Conservation (phyloP, 2,329 filamentous ascomycete genomes). For the Parascedosporium putredinis region DNA sequence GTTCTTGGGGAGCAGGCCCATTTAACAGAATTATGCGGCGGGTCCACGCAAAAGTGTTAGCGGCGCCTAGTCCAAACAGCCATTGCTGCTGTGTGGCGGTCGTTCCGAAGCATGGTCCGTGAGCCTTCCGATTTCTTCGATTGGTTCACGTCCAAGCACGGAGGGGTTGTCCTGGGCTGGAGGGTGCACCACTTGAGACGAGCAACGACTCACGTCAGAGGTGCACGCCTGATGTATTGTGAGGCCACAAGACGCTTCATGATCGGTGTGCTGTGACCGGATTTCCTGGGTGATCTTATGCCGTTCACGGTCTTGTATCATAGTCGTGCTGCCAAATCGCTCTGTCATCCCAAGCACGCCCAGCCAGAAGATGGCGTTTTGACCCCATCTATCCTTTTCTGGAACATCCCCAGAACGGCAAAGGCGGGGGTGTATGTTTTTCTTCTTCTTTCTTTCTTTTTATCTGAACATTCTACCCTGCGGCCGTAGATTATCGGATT, state of each 20-base stretch:
- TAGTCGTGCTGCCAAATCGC: slow-evolving; percentile 2
- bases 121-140: not conserved
- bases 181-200: slow-evolving; percentile 7
- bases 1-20: not conserved
- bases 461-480: not conserved
- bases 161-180: not conserved
- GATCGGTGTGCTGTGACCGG: slow-evolving; percentile 8
- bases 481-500: not conserved
- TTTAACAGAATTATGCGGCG: not conserved
- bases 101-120: slow-evolving; percentile 4
- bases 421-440: too few relatives aligned
- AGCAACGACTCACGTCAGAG: slow-evolving; percentile 6
- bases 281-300: slow-evolving; percentile 9
- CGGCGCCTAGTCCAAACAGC: not conserved
- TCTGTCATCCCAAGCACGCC: slow-evolving; percentile 8
- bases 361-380: not conserved
- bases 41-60: not conserved
- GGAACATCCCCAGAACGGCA: not conserved
- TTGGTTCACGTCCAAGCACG: slow-evolving; percentile 2
- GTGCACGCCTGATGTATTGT: slow-evolving; percentile 3
- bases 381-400: not conserved
- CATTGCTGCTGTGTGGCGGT: not conserved
- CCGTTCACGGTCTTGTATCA: slow-evolving; percentile 2
- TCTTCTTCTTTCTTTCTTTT: too few relatives aligned
- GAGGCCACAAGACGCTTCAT: slow-evolving; percentile 1